Evolutionary conservation across 2,329 filamentous ascomycete species (phyloP).

Genomic region (Diaporthe vaccinii): DNA sequence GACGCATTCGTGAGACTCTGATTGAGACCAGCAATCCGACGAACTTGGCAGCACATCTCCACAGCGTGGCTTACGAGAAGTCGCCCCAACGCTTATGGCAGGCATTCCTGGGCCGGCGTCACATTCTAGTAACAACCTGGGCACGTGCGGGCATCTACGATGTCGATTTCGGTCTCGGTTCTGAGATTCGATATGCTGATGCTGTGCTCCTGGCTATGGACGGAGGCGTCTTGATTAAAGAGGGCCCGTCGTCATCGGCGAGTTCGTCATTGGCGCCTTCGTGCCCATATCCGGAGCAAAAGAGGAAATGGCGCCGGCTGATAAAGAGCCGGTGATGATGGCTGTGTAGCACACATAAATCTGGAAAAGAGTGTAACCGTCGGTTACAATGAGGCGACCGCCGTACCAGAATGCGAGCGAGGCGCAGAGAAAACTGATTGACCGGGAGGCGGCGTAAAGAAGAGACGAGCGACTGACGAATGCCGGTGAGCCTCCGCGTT

Average conservation of each 20-base stretch:
- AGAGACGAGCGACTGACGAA: slow-evolving; percentile 83
- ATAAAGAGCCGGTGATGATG: slow-evolving; percentile 92
- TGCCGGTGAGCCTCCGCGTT: slow-evolving; percentile 76
- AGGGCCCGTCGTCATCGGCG: not conserved
- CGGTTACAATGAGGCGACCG: slow-evolving; percentile 77
- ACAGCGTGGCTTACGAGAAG: slow-evolving; percentile 3
- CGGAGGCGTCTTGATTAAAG: not conserved
- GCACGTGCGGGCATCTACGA: slow-evolving; percentile 8
- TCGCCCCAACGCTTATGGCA: slow-evolving; percentile 14
- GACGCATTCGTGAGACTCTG: slow-evolving; percentile 4
- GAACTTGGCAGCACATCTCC: slow-evolving; percentile 8
- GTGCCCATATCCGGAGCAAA: slow-evolving; percentile 89
- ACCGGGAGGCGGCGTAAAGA: slow-evolving; percentile 88
- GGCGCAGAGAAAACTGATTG: slow-evolving; percentile 84
- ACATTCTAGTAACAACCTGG: slow-evolving; percentile 6
- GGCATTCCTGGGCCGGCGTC: slow-evolving; percentile 5
- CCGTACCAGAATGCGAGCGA: slow-evolving; percentile 96
- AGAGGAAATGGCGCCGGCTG: slow-evolving; percentile 88
- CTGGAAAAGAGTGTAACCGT: slow-evolving; percentile 83
- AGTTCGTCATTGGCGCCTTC: not conserved
- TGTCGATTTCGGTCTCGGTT: slow-evolving; percentile 2
- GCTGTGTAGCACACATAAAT: slow-evolving; percentile 94
- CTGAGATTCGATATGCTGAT: slow-evolving; percentile 2
- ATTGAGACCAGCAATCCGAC: not conserved
- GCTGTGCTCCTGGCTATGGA: slow-evolving; percentile 4